A percentile compares a stretch with the other conserved stretches of the same genome.
Conservation (phyloP, 495 filamentous ascomycete genomes). For the Xylaria palmicola region DNA sequence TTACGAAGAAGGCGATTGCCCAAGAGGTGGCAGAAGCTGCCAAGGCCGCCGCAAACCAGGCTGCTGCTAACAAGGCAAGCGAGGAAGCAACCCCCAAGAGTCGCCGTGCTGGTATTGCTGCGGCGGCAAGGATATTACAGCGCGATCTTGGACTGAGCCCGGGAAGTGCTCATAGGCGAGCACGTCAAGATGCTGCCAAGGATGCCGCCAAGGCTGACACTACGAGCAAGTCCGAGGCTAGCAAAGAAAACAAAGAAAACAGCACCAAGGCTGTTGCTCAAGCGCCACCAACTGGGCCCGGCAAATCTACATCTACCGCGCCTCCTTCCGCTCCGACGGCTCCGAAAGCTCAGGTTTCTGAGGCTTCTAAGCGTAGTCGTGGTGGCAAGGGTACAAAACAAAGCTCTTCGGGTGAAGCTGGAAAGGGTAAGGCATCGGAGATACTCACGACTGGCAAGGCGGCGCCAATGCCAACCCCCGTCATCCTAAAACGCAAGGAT, state of each 20-base stretch:
- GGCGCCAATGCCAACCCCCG: conserved; percentile 24
- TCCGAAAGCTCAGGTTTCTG: conserved; percentile 27
- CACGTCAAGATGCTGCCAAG: conserved; percentile 52
- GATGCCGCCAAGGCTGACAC: conserved; percentile 36
- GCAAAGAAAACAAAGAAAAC: conserved; percentile 34
- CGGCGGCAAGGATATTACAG: conserved; percentile 82
- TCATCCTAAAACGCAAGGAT: conserved; percentile 31
- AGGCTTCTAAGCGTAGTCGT: conserved; percentile 24
- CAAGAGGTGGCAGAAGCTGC: conserved; percentile 51
- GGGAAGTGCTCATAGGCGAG: conserved; percentile 54
- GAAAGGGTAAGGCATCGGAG: conserved; percentile 29
- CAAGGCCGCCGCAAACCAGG: conserved; percentile 38
- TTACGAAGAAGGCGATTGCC: conserved; percentile 64
- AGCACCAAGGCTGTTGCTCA: conserved; percentile 38
- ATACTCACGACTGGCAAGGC: conserved; percentile 23
- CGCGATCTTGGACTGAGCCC: conserved; percentile 83
- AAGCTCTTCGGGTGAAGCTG: conserved; percentile 24
- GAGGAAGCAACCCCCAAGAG: conserved; percentile 40
- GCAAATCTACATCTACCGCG: conserved; percentile 21
- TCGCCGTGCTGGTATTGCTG: conserved; percentile 66
- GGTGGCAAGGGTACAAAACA: conserved; percentile 36
- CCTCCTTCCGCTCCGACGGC: conserved; percentile 28
- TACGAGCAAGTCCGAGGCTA: conserved; percentile 12
- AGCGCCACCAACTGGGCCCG: conserved; percentile 20
- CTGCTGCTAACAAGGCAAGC: conserved; percentile 29